A percentile compares a stretch with the other conserved stretches of the same genome.
phyloP scores from a whole-genome alignment of 1,139 yeast species.

The Saccharomyces hybrid region DNA sequence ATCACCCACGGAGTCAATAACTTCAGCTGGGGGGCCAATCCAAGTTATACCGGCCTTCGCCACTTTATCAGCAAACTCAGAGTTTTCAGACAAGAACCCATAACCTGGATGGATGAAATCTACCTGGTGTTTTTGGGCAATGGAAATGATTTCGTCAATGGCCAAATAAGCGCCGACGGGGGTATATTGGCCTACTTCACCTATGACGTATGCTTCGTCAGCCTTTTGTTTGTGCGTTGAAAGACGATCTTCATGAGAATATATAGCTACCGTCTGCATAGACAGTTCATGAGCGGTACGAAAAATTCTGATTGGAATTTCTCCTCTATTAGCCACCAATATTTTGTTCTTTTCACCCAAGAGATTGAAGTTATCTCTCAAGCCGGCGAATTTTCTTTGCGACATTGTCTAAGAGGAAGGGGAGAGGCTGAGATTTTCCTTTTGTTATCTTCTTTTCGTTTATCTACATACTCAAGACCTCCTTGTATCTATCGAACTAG shows the following conservation, averaged over 20 bases:
- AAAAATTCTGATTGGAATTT: conserved; percentile 79
- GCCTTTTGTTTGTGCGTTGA: conserved; percentile 92
- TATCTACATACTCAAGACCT: background rate
- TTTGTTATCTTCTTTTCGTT: background rate
- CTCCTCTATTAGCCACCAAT: conserved; percentile 91
- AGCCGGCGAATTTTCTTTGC: conserved; percentile 17
- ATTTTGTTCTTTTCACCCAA: conserved; percentile 49
- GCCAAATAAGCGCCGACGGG: conserved; percentile 96
- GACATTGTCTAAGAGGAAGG: background rate
- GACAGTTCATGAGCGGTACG: conserved; percentile 96
- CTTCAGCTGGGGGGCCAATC: conserved; percentile 86
- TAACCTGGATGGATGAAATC: conserved; percentile 98
- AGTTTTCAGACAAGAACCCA: conserved; percentile 92
- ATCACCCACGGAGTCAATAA: conserved; percentile 93
- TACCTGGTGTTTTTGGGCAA: conserved; percentile 80
- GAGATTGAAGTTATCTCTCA: conserved; percentile 47
- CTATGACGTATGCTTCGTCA: conserved; percentile 86
- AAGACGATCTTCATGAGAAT: conserved; percentile 88
- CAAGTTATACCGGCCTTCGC: conserved; percentile 86
- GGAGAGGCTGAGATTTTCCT: background rate
- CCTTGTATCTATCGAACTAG: background rate
- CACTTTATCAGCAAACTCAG: conserved; percentile 88
- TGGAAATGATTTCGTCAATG: conserved; percentile 85
- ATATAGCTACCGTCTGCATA: conserved; percentile 94
- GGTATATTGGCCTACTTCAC: conserved; percentile 77